phyloP scores from a whole-genome alignment of 2,329 filamentous ascomycete genomes.

The Aspergillus viridinutans region DNA sequence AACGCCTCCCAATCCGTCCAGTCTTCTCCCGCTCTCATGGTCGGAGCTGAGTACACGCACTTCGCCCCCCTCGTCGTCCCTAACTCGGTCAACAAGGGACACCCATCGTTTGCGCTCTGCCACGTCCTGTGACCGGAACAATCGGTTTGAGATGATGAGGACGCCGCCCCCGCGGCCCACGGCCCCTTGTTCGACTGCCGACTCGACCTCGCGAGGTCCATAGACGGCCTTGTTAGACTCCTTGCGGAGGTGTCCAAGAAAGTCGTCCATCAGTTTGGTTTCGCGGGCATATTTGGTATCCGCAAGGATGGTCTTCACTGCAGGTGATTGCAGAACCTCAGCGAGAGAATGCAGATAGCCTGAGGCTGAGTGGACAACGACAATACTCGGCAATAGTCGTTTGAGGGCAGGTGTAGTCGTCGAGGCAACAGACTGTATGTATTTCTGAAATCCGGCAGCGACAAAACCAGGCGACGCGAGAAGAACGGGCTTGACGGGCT shows the following conservation, averaged over 20 bases:
- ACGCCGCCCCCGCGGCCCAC: slow-evolving; percentile 82
- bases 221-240: slow-evolving; percentile 92
- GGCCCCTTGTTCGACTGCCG: slow-evolving; percentile 79
- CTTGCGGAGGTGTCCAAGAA: slow-evolving; percentile 70
- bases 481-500: slow-evolving; percentile 58
- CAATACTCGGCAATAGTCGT: slow-evolving; percentile 59
- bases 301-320: slow-evolving; percentile 71
- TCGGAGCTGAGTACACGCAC: slow-evolving; percentile 85
- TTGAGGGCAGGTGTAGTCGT: slow-evolving; percentile 58
- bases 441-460: slow-evolving; percentile 73
- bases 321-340: slow-evolving; percentile 77
- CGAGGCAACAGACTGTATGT: slow-evolving; percentile 60
- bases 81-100: slow-evolving; percentile 79
- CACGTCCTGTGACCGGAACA: slow-evolving; percentile 82
- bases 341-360: slow-evolving; percentile 83
- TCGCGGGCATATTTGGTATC: slow-evolving; percentile 87
- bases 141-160: slow-evolving; percentile 76
- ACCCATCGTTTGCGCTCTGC: slow-evolving; percentile 76
- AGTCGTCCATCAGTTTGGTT: slow-evolving; percentile 77
- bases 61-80: slow-evolving; percentile 74
- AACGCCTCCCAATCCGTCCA: slow-evolving; percentile 80
- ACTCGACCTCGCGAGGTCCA: slow-evolving; percentile 74
- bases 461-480: slow-evolving; percentile 88
- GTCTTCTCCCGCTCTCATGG: slow-evolving; percentile 83
- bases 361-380: slow-evolving; percentile 77